Conservation (phyloP, 2,329 filamentous ascomycete genomes). For the Colletotrichum sp. region DNA sequence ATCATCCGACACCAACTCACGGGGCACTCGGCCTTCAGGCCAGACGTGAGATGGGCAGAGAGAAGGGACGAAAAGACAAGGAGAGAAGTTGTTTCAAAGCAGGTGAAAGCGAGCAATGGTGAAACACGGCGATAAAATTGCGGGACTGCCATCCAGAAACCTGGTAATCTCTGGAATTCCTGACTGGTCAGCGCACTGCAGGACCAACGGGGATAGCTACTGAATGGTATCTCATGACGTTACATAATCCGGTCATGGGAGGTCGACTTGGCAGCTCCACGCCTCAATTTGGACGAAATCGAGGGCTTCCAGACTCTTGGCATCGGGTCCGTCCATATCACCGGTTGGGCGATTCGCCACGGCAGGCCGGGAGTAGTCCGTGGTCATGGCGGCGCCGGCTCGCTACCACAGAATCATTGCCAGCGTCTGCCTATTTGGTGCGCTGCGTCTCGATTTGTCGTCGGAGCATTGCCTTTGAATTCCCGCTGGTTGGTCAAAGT, state of each 20-base stretch:
- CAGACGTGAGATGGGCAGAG: neutral
- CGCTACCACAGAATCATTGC: neutral
- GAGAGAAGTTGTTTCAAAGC: neutral
- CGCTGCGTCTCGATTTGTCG: neutral
- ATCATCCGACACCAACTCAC: constrained; percentile 6
- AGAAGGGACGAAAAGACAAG: neutral
- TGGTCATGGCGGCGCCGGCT: neutral
- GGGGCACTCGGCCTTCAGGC: neutral
- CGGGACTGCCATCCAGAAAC: constrained; percentile 2
- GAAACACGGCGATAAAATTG: constrained; percentile 1
- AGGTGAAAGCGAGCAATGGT: neutral
- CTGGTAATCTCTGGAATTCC: neutral
- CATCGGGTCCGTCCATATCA: neutral
- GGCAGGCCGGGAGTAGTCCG: neutral
- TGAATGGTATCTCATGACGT: neutral
- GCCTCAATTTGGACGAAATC: neutral
- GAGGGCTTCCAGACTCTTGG: neutral
- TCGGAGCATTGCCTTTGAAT: neutral
- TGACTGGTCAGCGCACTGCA: neutral
- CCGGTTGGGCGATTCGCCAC: neutral
- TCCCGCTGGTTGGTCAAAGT: neutral
- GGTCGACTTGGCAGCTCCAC: neutral
- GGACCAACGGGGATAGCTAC: neutral
- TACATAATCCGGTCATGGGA: neutral
- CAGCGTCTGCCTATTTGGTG: neutral